Evolutionary conservation across 257 asterid genomes (phyloP).

Genomic region (Marsdenia floribunda): DNA sequence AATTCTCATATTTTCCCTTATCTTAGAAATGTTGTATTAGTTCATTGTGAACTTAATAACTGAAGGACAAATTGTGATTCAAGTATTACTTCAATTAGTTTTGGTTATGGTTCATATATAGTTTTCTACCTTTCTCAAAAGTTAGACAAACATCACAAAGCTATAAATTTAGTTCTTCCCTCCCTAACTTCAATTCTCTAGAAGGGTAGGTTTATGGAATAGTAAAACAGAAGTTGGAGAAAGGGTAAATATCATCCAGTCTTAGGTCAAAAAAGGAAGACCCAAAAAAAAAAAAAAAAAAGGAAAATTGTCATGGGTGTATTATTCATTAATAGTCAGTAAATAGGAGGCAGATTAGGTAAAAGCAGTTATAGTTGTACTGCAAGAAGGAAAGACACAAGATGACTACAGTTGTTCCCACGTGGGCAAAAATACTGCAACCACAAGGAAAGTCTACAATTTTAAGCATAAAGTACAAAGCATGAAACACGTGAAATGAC

Average conservation of each 20-base stretch:
- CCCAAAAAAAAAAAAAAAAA: too few relatives aligned
- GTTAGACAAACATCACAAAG: neutral
- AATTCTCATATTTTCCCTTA: neutral
- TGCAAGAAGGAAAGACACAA: neutral
- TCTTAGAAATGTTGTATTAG: neutral
- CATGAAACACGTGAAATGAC: neutral
- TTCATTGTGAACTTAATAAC: neutral
- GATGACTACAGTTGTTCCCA: neutral
- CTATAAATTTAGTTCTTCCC: neutral
- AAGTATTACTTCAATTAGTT: neutral
- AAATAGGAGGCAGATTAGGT: neutral
- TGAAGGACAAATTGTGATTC: neutral
- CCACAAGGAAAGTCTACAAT: neutral
- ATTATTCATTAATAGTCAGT: neutral
- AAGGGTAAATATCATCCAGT: neutral
- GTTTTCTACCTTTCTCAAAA: neutral
- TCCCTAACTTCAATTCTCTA: neutral
- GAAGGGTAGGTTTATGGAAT: neutral
- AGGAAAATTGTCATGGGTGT: neutral
- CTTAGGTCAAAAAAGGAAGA: neutral
- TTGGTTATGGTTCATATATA: neutral
- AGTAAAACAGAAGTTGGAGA: neutral
- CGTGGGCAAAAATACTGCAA: neutral
- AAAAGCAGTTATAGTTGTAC: too few relatives aligned
- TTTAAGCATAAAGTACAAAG: neutral